Conservation (phyloP, 768 basidiomycete species). For the Brasilioporus rufonigricans region DNA sequence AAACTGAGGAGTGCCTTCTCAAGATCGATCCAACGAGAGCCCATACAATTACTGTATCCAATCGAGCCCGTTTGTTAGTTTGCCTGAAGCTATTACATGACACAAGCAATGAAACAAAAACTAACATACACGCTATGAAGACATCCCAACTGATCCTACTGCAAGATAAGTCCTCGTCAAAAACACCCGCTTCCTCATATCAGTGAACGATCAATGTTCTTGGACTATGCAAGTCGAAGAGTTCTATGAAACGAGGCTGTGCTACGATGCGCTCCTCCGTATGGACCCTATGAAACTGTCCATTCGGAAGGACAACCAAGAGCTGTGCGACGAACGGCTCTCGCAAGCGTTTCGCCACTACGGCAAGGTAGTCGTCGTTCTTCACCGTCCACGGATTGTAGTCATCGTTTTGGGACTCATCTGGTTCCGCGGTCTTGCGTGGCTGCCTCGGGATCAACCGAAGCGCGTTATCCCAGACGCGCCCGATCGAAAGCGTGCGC, state of each 20-base stretch:
- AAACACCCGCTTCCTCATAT: background rate
- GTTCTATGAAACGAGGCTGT: constrained; percentile 10
- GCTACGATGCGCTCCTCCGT: constrained; percentile 25
- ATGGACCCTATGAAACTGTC: constrained; percentile 18
- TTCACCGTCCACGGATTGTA: constrained; percentile 17
- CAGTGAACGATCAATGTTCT: constrained; percentile 23
- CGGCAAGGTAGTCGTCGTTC: constrained; percentile 3
- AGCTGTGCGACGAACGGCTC: constrained; percentile 24
- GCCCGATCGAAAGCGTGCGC: constrained; percentile 15
- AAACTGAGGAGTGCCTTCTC: background rate
- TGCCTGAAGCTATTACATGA: background rate
- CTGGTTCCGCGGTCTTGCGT: background rate
- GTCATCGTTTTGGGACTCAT: background rate
- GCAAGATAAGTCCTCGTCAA: too few relatives aligned
- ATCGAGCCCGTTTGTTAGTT: background rate
- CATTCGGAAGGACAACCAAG: constrained; percentile 21
- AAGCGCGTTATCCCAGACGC: constrained; percentile 26
- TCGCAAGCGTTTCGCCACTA: constrained; percentile 15
- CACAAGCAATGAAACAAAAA: background rate
- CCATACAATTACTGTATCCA: background rate
- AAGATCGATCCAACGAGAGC: background rate
- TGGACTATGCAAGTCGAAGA: constrained; percentile 18
- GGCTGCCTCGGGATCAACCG: constrained; percentile 1
- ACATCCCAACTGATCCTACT: background rate
- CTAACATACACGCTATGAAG: background rate